Conservation (phyloP, 176 grass and related monocot species). For the Carex scoparia region DNA sequence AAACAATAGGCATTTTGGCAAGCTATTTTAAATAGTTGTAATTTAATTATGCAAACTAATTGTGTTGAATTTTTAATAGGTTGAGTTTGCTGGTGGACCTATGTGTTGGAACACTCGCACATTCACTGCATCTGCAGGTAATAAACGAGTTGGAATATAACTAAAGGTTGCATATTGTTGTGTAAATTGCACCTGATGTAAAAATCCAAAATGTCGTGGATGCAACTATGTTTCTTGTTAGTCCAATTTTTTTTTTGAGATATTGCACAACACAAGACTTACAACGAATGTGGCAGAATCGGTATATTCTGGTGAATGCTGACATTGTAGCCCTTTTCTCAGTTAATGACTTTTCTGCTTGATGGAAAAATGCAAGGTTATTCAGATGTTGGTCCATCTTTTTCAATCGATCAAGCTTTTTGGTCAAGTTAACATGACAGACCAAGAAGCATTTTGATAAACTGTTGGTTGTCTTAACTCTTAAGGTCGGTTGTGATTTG, state of each 20-base stretch:
- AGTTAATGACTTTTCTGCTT: background rate
- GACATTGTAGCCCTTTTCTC: background rate
- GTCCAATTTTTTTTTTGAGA: background rate
- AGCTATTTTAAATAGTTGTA: slow-evolving; percentile 6
- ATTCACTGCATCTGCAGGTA: slow-evolving; percentile 78
- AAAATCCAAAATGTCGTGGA: background rate
- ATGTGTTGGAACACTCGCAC: slow-evolving; percentile 95
- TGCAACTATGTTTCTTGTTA: background rate
- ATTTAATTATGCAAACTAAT: background rate
- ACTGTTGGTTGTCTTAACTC: background rate
- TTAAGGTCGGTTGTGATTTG: background rate
- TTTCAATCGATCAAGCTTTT: background rate
- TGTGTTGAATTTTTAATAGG: slow-evolving; percentile 30
- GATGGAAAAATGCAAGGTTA: background rate
- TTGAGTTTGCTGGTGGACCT: slow-evolving; percentile 90
- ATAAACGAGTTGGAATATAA: slow-evolving; percentile 3
- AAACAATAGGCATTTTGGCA: background rate
- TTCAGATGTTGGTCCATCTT: background rate
- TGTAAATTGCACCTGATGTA: background rate
- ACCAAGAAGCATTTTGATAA: background rate
- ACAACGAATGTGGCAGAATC: background rate
- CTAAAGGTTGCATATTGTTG: background rate
- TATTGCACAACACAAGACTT: background rate
- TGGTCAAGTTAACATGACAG: background rate
- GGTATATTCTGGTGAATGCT: background rate